phyloP scores from a whole-genome alignment of 2,329 filamentous ascomycete genomes.

The Sporothrix euskadiensis region DNA sequence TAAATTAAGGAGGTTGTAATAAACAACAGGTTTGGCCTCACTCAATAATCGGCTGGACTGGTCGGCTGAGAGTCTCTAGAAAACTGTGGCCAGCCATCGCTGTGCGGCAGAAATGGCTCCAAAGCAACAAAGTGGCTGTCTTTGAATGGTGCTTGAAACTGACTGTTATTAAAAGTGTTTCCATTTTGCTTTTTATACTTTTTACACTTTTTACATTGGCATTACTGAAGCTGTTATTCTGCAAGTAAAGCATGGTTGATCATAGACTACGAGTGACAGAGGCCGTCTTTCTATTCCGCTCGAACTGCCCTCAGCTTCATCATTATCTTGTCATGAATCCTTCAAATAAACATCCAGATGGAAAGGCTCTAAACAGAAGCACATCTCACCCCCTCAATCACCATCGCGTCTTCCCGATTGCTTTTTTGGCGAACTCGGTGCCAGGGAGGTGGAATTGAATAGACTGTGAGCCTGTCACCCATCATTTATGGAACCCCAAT shows the following conservation, averaged over 20 bases:
- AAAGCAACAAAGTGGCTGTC: too few species aligned
- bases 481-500: neutral
- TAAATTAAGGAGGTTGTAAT: neutral
- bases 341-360: neutral
- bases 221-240: neutral
- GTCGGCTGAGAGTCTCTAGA: neutral
- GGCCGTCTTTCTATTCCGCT: too few species aligned
- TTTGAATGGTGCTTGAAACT: too few species aligned
- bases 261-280: neutral
- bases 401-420: neutral
- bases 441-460: neutral
- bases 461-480: neutral
- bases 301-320: too few species aligned
- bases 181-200: neutral
- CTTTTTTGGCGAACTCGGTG: neutral
- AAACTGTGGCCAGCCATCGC: neutral
- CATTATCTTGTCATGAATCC: neutral
- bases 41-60: neutral
- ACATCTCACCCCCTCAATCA: neutral
- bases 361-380: neutral
- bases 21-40: neutral
- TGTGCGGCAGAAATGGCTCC: too few species aligned
- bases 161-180: too few species aligned
- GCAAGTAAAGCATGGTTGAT: neutral
- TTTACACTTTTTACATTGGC: too few species aligned